These are phyloP conservation scores for Spergularia azorica DNA, from an alignment of 179 eudicot species.

Conservation along the genomic window DNA sequence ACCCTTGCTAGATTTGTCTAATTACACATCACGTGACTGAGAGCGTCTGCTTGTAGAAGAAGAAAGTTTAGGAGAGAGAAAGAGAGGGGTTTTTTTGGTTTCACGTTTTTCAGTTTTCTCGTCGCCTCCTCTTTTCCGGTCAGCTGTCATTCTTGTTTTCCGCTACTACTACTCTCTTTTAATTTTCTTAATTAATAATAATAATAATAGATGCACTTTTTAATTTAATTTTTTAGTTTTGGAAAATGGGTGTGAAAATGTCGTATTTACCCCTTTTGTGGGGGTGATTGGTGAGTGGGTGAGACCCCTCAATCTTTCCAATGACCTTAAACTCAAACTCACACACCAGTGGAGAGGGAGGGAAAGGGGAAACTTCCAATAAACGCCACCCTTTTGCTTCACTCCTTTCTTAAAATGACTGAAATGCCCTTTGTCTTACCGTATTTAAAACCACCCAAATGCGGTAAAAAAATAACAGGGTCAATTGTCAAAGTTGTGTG, in stretches of 20 bases:
- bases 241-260: not conserved
- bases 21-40: slow-evolving; percentile 24
- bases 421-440: no score
- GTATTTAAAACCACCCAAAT: no score
- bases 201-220: not conserved
- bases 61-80: not conserved
- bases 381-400: slow-evolving; percentile 12
- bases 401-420: not conserved
- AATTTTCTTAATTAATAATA: no score
- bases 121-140: slow-evolving; percentile 28
- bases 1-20: not conserved
- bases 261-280: not conserved
- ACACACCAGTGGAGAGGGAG: no score
- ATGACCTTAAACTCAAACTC: no score
- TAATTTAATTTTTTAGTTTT: not conserved
- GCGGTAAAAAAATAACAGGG: no score
- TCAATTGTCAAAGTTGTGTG: no score
- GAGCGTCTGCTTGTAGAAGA: slow-evolving; percentile 11
- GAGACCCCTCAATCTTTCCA: not conserved
- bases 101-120: slow-evolving; percentile 13
- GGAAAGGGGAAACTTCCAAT: slow-evolving; percentile 9
- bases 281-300: not conserved
- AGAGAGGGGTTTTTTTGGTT: not conserved
- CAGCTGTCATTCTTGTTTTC: slow-evolving; percentile 43
- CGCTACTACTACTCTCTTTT: not conserved